Evolutionary conservation across 352 stramenopile genomes (phyloP), one percentile per base, ranked within the genome.

Genomic region (Pythium scleroteichum): DNA sequence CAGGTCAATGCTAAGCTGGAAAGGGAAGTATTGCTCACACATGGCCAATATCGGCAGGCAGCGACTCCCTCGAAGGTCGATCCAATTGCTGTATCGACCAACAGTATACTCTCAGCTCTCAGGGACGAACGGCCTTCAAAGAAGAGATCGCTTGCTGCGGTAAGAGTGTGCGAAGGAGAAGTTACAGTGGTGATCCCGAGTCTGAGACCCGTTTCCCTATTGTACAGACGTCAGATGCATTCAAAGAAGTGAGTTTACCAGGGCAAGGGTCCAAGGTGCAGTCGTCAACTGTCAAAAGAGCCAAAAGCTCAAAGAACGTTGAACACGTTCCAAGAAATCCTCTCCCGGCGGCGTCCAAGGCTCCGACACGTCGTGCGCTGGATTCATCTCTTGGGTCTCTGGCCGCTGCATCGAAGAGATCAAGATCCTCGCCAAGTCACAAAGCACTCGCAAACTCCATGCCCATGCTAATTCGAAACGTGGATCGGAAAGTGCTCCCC

Each of bases 31-130:
- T n/a, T n/a, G n/a, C n/a, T n/a, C n/a, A n/a, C n/a, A n/a, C n/a
- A n/a, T n/a, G n/a, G n/a, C n/a, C n/a, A n/a, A n/a, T n/a, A n/a
- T n/a, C n/a, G 29, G 10, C 29, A 35, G 29, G 10, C 29, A 35
- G 19, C 26, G 22, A 50, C 47, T 4, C 51, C 49, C 27, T 12
- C 32, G 1, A 64, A 54, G 35, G 33, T 41, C 8, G 29, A 46
- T 3, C 20, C 47, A 12, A 35, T 20, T 16, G 14, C 22, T 17
- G 38, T 33, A 7, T 38, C 75, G 13, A 63, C 66, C 0, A 92
- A 78, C 62, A 88, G 80, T 62, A 88, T 91, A 62, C 54, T 93
- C 39, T 85, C 79, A 19, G 82, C 82, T 3, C 59, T 93, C 17
- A 73, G 69, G 9, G 69, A 90, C 52, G 84, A 91, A 35, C 50